These are phyloP conservation scores for Barnettozyma sucrosica DNA, from an alignment of 805 yeast genomes.

Conservation along the genomic window DNA sequence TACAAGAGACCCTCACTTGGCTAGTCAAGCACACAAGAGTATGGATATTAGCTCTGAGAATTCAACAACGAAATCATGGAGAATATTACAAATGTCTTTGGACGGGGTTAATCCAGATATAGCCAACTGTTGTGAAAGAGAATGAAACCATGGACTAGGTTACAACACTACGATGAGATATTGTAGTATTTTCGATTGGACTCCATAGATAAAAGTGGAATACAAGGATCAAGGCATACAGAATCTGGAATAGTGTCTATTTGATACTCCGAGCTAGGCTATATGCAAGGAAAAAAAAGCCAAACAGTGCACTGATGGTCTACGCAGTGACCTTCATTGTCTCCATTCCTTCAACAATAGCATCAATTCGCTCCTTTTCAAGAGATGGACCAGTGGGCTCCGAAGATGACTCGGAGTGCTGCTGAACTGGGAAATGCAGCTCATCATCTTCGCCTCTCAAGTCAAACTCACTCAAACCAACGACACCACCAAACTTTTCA, in stretches of 20 bases:
- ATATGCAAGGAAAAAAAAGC: neutral
- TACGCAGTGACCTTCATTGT: conserved; percentile 5
- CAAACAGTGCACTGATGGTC: neutral
- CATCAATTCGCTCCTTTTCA: neutral
- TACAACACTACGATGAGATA: neutral
- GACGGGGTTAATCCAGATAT: neutral
- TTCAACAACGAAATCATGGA: neutral
- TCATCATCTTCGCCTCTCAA: conserved; percentile 43
- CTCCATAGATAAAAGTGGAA: too few relatives aligned
- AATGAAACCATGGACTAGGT: too few relatives aligned
- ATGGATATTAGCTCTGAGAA: neutral
- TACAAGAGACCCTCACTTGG: neutral
- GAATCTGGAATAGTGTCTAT: neutral
- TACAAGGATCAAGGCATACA: neutral
- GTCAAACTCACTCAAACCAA: conserved; percentile 82
- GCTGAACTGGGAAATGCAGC: conserved; percentile 16
- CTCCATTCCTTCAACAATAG: conserved; percentile 3
- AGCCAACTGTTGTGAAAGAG: neutral
- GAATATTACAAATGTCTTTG: neutral
- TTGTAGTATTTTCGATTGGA: neutral
- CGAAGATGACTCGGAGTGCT: neutral
- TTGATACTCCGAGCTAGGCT: neutral
- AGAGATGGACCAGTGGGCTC: neutral
- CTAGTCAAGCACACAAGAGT: neutral
- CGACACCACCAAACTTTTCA: conserved; percentile 56